Evolutionary conservation across 78 protist genomes (phyloP), one percentile per base, ranked within the genome.

Genomic region (Thecamonas trahens): DNA sequence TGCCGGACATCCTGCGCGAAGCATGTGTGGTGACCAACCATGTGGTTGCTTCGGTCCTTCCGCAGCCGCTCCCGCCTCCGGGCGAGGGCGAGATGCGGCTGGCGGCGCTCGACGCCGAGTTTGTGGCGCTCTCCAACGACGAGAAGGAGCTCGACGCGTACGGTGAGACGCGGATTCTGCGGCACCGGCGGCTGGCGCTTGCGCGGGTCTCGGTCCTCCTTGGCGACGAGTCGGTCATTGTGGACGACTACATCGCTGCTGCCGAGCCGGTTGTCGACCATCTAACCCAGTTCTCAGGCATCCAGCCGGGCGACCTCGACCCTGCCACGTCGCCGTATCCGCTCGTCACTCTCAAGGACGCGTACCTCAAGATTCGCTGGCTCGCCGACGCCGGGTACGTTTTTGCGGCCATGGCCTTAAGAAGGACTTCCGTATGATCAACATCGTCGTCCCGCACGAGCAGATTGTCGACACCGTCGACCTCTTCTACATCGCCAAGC

Each of bases 361-460:
- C 79, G 15, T 84, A 87, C 35, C 38, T 82, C n/a, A 92, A 86
- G 53, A 59, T 92, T 32, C 70, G 92, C 22, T 47, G 35, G 24
- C 83, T 92, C 2, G 82, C 66, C 0, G 96, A 92, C 20, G 58
- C 69, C 28, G 84, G 90, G 14, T 77, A 67, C 14, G 52, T 37
- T 14, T 87, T 92, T 54, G 85, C 7, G 96, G 96, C 31, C 96
- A 92, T 52, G 94, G 93, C 17, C 64, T 92, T 11, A 50, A 68
- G 26, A 72, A 86, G 40, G 96, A 89, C 61, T 89, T 92, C 64
- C 67, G 92, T 22, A 81, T 87, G 69, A 76, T 89, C 63, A 84
- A 54, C 70, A 44, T 34, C 22, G 47, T 59, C 37, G 26, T 67
- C 13, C 53, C 62, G 0, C 59, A 45, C 14, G 32, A 67, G 6